Evolutionary conservation across 306 rosid species (phyloP).

Genomic region (Crotalaria pallida): DNA sequence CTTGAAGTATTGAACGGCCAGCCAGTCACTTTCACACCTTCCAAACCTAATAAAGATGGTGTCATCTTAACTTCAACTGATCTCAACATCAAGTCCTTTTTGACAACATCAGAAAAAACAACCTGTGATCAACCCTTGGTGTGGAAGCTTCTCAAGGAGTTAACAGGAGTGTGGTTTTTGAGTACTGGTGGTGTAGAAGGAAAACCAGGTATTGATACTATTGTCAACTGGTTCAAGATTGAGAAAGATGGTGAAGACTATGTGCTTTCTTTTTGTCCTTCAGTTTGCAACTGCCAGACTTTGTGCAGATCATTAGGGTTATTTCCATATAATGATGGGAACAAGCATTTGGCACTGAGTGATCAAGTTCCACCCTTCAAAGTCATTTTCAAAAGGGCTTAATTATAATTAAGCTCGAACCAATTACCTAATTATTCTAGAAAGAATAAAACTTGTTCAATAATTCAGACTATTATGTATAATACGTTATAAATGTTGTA

Average conservation of each 20-base stretch:
- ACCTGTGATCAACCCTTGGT: constrained; percentile 30
- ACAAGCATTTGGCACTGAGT: constrained; percentile 30
- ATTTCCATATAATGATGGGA: constrained; percentile 10
- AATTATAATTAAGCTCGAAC: neutral
- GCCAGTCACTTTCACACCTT: constrained; percentile 39
- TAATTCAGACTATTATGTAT: neutral
- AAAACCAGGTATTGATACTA: constrained; percentile 35
- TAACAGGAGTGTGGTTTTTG: constrained; percentile 38
- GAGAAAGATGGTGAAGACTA: constrained; percentile 43
- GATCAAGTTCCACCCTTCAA: constrained; percentile 26
- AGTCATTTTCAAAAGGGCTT: constrained; percentile 28
- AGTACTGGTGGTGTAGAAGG: constrained; percentile 44
- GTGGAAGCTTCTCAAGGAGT: constrained; percentile 41
- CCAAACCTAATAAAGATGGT: constrained; percentile 12
- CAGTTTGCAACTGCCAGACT: constrained; percentile 47
- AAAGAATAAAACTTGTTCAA: constrained; percentile 16
- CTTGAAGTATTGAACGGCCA: constrained; percentile 23
- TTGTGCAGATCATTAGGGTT: constrained; percentile 41
- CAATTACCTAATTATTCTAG: no score
- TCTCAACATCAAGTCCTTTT: constrained; percentile 44
- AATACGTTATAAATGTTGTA: neutral
- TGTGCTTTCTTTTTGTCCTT: constrained; percentile 52
- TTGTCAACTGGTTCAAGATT: constrained; percentile 58
- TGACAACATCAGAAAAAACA: neutral
- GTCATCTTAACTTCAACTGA: constrained; percentile 40